These are phyloP conservation scores for Fusarium acutatum DNA, from an alignment of 2,329 filamentous ascomycete genomes.

Conservation along the genomic window DNA sequence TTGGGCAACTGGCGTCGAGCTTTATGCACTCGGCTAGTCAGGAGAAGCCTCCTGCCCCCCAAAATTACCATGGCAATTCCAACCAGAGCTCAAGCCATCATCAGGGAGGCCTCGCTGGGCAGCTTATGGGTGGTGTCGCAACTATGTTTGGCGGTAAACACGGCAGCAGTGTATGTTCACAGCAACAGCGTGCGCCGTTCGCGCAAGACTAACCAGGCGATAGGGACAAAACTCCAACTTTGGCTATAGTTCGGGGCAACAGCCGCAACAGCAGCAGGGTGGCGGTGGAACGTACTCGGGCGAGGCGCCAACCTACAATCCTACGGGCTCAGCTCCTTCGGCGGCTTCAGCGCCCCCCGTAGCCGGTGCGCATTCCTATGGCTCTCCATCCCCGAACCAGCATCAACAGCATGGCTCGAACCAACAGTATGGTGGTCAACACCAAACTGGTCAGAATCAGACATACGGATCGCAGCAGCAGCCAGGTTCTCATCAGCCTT, in stretches of 20 bases:
- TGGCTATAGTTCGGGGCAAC: constrained; percentile 66
- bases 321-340: constrained; percentile 43
- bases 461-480: constrained; percentile 32
- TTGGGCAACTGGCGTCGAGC: constrained; percentile 65
- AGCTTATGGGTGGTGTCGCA: constrained; percentile 64
- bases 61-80: constrained; percentile 61
- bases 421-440: constrained; percentile 9
- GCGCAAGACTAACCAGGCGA: constrained; percentile 19
- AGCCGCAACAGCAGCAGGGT: constrained; percentile 35
- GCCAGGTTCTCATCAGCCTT: constrained; percentile 12
- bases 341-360: constrained; percentile 39
- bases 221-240: constrained; percentile 62
- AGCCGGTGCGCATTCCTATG: constrained; percentile 42
- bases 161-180: constrained; percentile 45
- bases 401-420: constrained; percentile 36
- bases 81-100: constrained; percentile 48
- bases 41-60: constrained; percentile 55
- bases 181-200: background rate
- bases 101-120: constrained; percentile 60
- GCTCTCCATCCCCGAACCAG: constrained; percentile 40
- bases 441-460: constrained; percentile 13
- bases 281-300: constrained; percentile 60
- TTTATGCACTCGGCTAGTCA: constrained; percentile 58
- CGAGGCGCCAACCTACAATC: constrained; percentile 62
- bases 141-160: constrained; percentile 62